Evolutionary conservation across 23 red algal species (phyloP).

Genomic region (Gracilaria gracilis): DNA sequence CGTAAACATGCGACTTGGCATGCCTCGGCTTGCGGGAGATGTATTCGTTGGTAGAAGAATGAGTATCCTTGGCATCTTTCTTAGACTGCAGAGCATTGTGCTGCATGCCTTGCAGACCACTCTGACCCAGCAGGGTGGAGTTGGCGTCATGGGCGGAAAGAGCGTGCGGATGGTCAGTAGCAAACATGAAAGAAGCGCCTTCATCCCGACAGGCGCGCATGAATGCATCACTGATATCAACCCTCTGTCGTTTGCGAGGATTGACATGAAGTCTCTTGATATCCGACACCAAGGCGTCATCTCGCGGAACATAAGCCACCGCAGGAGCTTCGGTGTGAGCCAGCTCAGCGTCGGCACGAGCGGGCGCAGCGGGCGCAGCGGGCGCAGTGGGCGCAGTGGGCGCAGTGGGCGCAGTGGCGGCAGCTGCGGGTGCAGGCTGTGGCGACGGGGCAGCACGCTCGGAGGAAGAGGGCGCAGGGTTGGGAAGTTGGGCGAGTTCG

Average conservation of each 20-base stretch:
- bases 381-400: neutral
- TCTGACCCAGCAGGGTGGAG: neutral
- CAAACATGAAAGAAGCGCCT: slow-evolving; percentile 2
- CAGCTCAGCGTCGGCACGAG: slow-evolving; percentile 7
- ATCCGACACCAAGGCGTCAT: slow-evolving; percentile 61
- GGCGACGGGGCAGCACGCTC: neutral
- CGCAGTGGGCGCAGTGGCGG: neutral
- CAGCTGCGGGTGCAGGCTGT: neutral
- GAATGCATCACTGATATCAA: slow-evolving; percentile 66
- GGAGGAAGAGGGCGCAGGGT: neutral
- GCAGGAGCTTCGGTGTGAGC: neutral
- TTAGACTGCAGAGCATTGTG: slow-evolving; percentile 16
- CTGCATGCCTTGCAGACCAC: neutral
- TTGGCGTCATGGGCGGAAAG: neutral
- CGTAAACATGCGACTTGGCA: slow-evolving; percentile 10
- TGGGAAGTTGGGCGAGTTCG: slow-evolving; percentile 45
- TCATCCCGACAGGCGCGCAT: slow-evolving; percentile 41
- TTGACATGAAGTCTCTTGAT: slow-evolving; percentile 64
- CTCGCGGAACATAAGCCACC: slow-evolving; percentile 40
- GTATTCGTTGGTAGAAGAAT: slow-evolving; percentile 13
- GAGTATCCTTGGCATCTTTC: slow-evolving; percentile 12
- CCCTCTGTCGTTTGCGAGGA: slow-evolving; percentile 56
- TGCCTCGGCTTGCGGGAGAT: slow-evolving; percentile 10
- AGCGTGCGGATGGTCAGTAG: slow-evolving; percentile 8
- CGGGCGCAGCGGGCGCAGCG: no score